Conservation (phyloP, 305 asterid genomes). For the Withania somnifera region DNA sequence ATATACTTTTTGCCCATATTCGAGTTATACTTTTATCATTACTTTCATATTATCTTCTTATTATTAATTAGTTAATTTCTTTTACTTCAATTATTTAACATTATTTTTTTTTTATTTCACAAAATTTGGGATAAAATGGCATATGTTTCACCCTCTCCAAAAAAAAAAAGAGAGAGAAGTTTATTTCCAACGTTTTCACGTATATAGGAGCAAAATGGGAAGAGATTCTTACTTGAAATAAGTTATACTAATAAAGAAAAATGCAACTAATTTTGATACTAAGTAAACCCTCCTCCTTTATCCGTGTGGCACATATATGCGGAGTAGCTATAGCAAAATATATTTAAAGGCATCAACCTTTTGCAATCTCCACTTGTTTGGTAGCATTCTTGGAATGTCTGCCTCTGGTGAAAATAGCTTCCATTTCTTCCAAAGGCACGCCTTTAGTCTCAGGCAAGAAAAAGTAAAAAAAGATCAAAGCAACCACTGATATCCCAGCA, state of each 20-base stretch:
- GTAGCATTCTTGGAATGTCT: not conserved
- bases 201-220: not conserved
- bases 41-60: no score
- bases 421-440: conserved; percentile 67
- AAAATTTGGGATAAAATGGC: no score
- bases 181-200: not conserved
- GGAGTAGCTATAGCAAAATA: not conserved
- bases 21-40: no score
- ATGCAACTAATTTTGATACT: not conserved
- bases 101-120: no score
- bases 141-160: no score
- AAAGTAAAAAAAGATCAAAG: conserved; percentile 41
- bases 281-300: not conserved
- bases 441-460: conserved; percentile 74
- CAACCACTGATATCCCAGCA: conserved; percentile 34
- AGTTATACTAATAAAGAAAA: not conserved
- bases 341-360: not conserved
- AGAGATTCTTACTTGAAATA: not conserved
- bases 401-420: conserved; percentile 24
- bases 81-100: no score
- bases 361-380: conserved; percentile 5
- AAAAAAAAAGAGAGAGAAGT: not conserved
- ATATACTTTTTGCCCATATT: no score
- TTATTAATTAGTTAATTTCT: no score
- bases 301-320: not conserved